Percentiles rank a stretch among this genome's conserved stretches.
Conservation (phyloP, 1,284 basidiomycete species). For the Cryptococcus sp. region DNA sequence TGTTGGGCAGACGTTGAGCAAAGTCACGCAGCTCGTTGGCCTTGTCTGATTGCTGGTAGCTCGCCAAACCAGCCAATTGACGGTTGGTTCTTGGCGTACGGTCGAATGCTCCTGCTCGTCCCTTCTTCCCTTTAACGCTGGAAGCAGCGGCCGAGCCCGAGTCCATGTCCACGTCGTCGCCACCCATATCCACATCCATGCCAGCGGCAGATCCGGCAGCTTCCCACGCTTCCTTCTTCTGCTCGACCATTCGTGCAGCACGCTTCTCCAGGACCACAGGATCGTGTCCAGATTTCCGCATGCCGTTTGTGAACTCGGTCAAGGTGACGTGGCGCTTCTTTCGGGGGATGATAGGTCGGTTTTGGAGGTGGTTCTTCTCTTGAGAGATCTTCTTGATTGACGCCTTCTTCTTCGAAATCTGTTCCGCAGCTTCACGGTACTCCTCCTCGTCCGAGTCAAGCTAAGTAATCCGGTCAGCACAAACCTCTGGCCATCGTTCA, state of each 20-base stretch:
- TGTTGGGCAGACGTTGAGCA: slow-evolving; percentile 79
- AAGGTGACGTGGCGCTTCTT: slow-evolving; percentile 85
- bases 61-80: slow-evolving; percentile 74
- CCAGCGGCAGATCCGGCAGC: slow-evolving; percentile 35
- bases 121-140: slow-evolving; percentile 56
- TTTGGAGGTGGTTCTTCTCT: slow-evolving; percentile 84
- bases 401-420: slow-evolving; percentile 63
- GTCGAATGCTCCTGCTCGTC: slow-evolving; percentile 56
- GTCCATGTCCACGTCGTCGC: slow-evolving; percentile 36
- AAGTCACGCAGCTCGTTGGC: slow-evolving; percentile 79
- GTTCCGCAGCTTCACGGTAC: slow-evolving; percentile 68
- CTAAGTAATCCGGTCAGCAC: slow-evolving; percentile 51
- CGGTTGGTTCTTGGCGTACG: slow-evolving; percentile 70
- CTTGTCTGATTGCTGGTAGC: slow-evolving; percentile 74
- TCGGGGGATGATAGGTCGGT: slow-evolving; percentile 79
- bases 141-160: slow-evolving; percentile 38
- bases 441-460: slow-evolving; percentile 89
- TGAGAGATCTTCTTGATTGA: slow-evolving; percentile 75
- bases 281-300: slow-evolving; percentile 86
- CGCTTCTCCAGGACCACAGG: slow-evolving; percentile 84
- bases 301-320: slow-evolving; percentile 74
- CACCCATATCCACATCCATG: slow-evolving; percentile 10
- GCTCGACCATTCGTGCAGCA: slow-evolving; percentile 68
- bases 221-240: slow-evolving; percentile 50
- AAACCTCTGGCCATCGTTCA: neutral